Percentiles rank a stretch among this genome's conserved stretches.
Conservation (phyloP, 148 eudicot genomes). For the Heliosperma pusillum region DNA sequence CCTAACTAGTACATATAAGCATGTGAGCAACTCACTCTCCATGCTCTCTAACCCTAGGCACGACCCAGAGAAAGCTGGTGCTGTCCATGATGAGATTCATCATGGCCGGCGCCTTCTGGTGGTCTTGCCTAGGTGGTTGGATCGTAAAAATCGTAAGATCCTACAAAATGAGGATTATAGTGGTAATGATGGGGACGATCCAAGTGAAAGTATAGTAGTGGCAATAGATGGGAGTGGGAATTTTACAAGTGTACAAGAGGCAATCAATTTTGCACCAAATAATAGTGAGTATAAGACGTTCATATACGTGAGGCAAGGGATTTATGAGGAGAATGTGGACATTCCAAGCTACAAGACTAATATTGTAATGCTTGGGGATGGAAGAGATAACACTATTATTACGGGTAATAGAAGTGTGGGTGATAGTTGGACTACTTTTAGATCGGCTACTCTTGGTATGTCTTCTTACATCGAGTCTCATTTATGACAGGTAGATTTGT, state of each 20-base stretch:
- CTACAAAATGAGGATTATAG: conserved; percentile 27
- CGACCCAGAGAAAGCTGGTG: neutral
- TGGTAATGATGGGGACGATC: conserved; percentile 5
- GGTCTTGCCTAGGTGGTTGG: conserved; percentile 18
- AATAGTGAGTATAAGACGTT: conserved; percentile 55
- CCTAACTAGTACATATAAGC: conserved; percentile 37
- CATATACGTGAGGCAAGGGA: conserved; percentile 60
- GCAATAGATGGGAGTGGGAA: conserved; percentile 79
- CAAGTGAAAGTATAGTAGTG: conserved; percentile 32
- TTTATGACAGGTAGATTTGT: no score
- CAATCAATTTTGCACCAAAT: conserved; percentile 72
- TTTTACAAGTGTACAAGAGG: conserved; percentile 64
- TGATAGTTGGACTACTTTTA: conserved; percentile 95
- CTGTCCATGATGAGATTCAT: neutral
- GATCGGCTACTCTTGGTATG: conserved; percentile 97
- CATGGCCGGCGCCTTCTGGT: neutral
- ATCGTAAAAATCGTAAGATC: conserved; percentile 28
- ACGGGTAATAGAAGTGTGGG: conserved; percentile 68
- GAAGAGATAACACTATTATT: conserved; percentile 62
- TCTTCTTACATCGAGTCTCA: no score
- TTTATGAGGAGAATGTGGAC: conserved; percentile 78
- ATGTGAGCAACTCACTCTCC: conserved; percentile 72
- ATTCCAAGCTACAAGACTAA: conserved; percentile 72
- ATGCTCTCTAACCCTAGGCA: conserved; percentile 34
- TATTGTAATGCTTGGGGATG: conserved; percentile 80